A percentile compares a stretch with the other conserved stretches of the same genome.
Conservation (phyloP, 2,329 filamentous ascomycete species). For the Coleophoma eucalyptorum region DNA sequence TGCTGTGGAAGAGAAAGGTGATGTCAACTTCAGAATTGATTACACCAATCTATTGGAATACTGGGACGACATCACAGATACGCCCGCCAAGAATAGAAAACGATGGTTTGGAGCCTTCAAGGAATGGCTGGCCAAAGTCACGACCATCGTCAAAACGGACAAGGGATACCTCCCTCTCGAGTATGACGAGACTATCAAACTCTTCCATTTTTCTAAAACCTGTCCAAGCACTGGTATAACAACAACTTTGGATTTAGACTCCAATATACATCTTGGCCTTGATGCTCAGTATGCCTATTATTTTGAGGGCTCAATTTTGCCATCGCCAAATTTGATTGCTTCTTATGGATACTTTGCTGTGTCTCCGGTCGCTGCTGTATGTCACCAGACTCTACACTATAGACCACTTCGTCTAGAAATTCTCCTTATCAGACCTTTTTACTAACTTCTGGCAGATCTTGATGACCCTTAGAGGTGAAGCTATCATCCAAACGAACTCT, state of each 20-base stretch:
- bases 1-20: conserved; percentile 17
- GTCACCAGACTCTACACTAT: too few species aligned
- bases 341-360: not conserved
- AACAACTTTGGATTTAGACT: not conserved
- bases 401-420: too few species aligned
- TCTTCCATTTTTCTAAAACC: not conserved
- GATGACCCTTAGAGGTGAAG: conserved; percentile 1
- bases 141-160: not conserved
- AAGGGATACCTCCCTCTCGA: not conserved
- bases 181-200: conserved; percentile 1
- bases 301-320: not conserved
- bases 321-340: not conserved
- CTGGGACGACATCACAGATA: conserved; percentile 18
- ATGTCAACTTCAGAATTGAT: conserved; percentile 29
- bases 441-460: not conserved
- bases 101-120: not conserved
- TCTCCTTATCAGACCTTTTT: not conserved
- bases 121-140: not conserved
- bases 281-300: not conserved
- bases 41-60: conserved; percentile 29
- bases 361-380: not conserved
- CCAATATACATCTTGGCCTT: conserved; percentile 1
- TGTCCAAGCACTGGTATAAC: not conserved
- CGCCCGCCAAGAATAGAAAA: not conserved
- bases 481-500: conserved; percentile 3